Evolutionary conservation across 305 asterid genomes (phyloP).

Genomic region (Fraxinus floribunda): DNA sequence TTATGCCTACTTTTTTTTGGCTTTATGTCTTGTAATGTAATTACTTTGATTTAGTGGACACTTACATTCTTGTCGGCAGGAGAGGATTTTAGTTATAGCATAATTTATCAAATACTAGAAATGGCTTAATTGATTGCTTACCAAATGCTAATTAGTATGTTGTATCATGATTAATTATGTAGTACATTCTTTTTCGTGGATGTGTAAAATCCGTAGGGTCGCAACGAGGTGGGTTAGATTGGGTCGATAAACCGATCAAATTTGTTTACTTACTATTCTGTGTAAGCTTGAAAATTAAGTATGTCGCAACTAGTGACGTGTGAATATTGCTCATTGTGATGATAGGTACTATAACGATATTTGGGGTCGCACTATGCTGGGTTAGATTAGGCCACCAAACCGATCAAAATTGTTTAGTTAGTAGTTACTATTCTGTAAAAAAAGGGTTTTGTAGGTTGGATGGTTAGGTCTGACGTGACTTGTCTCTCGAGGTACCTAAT

Average conservation of each 20-base stretch:
- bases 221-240: neutral
- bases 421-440: neutral
- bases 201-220: neutral
- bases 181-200: conserved; percentile 33
- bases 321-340: neutral
- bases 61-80: conserved; percentile 76
- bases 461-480: neutral
- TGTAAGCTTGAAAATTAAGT: neutral
- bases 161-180: conserved; percentile 41
- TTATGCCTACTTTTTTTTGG: conserved; percentile 24
- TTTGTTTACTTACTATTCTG: neutral
- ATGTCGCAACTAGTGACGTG: neutral
- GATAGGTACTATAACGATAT: neutral
- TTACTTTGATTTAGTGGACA: conserved; percentile 53
- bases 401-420: neutral
- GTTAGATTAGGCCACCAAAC: neutral
- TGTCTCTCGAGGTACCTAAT: neutral
- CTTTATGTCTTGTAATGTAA: conserved; percentile 32
- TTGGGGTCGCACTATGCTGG: neutral
- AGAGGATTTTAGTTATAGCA: conserved; percentile 29
- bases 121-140: conserved; percentile 51
- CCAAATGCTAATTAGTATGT: conserved; percentile 49
- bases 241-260: neutral
- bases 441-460: neutral
- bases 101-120: conserved; percentile 26